Percentiles rank a stretch among this genome's conserved stretches.
Evolutionary conservation across 805 yeast genomes (phyloP).

Genomic region (Metschnikowia lunata): DNA sequence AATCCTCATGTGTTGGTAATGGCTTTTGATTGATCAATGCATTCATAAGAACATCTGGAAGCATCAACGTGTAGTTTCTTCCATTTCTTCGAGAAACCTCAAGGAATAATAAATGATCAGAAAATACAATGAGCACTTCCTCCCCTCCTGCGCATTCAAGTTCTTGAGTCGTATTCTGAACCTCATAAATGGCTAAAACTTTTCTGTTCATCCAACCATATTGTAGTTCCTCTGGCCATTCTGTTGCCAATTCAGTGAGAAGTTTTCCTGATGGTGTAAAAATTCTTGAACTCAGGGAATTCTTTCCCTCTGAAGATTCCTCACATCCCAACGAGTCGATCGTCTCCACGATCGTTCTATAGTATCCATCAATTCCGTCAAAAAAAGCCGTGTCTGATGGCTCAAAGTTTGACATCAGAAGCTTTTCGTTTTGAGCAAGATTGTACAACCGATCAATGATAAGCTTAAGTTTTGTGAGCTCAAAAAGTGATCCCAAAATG

Average conservation of each 20-base stretch:
- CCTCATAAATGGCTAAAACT: conserved; percentile 69
- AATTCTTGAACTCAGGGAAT: conserved; percentile 37
- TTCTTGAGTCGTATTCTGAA: conserved; percentile 20
- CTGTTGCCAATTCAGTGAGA: conserved; percentile 73
- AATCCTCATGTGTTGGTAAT: conserved; percentile 39
- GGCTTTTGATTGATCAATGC: conserved; percentile 84
- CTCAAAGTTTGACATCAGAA: conserved; percentile 18
- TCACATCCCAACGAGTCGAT: conserved; percentile 80
- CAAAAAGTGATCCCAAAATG: conserved; percentile 60
- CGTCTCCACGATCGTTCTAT: conserved; percentile 53
- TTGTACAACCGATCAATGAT: conserved; percentile 59
- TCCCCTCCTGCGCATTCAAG: conserved; percentile 10
- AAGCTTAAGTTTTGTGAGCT: conserved; percentile 65
- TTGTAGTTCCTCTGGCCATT: conserved; percentile 85
- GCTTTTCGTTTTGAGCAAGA: conserved; percentile 42
- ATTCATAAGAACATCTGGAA: conserved; percentile 80
- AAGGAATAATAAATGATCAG: conserved; percentile 71
- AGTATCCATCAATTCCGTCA: conserved; percentile 35
- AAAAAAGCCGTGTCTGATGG: conserved; percentile 17
- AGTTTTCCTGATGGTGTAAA: conserved; percentile 91
- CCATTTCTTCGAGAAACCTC: conserved; percentile 45
- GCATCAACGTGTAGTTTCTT: conserved; percentile 47
- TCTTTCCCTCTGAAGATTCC: conserved; percentile 20
- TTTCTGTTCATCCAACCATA: conserved; percentile 86
- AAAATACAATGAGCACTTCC: conserved; percentile 70